Base-by-base conservation (phyloP, 257 asterid genomes). In the Euphrasia confusa region DNA sequence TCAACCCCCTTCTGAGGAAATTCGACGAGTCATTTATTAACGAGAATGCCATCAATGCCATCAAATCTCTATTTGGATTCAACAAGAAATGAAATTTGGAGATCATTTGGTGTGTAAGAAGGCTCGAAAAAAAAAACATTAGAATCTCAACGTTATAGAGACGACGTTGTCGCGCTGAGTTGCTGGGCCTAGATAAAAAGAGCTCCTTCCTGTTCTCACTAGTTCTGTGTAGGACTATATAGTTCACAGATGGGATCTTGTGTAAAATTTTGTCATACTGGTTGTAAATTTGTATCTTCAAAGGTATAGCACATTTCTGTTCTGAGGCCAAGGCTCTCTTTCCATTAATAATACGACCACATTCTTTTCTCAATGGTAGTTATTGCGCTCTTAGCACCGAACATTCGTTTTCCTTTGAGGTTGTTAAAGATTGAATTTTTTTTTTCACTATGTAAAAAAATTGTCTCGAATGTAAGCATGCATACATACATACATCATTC, bases 11-110 rank as follows among this genome's bases (percentile, higher is more conserved):
- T 26, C 17, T 91, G 84, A 86, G 83, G 80, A 86, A 59, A 71
- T 92, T 67, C 35, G 98, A 92, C 21, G 98, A 91, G 76, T 83
- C 97, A 0, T 88, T 91, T 66, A 91, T 91, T 81, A 91, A 91
- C 26, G 98, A 88, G 76, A 88, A 73, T 32, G 98, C 98, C 57
- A 75, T 91, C 84, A 82, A 91, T 42, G 96, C 98, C 3, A 76
- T 92, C 73, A 92, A 92, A 71, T 88, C 97, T 47, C 60, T 92
- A 13, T 88, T 92, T 59, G 96, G 96, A 63, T 88, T 91, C 76
- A 76, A 80, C 68, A 88, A 91, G 83, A 75, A 87, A 70, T 87
- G 69, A 61, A 54, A 35, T 15, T 21, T 40, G 60, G 65, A 30
- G 10, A 5, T 61, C 24, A 26, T 14, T 13, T 24, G 6, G 14